Conservation (phyloP, 805 yeast genomes). For the Kodamaea neixiangensis region DNA sequence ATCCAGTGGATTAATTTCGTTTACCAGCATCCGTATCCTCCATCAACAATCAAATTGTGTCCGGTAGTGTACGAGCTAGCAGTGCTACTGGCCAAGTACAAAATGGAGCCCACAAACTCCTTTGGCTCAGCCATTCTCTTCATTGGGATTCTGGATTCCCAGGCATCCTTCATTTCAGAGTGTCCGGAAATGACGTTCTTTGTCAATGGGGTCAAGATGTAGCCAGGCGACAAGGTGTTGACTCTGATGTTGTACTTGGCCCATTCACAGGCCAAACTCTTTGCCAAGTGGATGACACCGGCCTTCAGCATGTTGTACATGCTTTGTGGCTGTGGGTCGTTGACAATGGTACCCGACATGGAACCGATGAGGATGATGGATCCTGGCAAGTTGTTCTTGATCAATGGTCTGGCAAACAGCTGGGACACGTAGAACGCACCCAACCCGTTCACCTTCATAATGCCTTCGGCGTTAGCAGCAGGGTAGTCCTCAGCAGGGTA, state of each 20-base stretch:
- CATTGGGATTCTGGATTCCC: constrained; percentile 75
- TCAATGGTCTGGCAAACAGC: constrained; percentile 68
- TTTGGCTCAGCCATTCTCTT: constrained; percentile 83
- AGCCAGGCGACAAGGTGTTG: constrained; percentile 78
- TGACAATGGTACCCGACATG: constrained; percentile 76
- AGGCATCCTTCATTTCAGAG: constrained; percentile 62
- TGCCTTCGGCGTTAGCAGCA: constrained; percentile 63
- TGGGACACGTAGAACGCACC: constrained; percentile 78
- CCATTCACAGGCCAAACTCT: constrained; percentile 81
- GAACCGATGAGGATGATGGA: constrained; percentile 73
- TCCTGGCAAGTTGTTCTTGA: constrained; percentile 54
- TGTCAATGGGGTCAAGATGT: constrained; percentile 77
- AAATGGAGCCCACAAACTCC: constrained; percentile 75
- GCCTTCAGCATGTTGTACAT: constrained; percentile 87
- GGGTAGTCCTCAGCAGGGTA: constrained; percentile 78
- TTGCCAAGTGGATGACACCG: constrained; percentile 78
- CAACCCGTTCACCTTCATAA: constrained; percentile 69
- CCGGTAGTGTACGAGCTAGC: constrained; percentile 85
- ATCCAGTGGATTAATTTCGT: not conserved
- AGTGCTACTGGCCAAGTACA: constrained; percentile 68
- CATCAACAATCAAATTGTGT: constrained; percentile 79
- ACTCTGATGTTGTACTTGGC: constrained; percentile 74
- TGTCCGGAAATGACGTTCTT: constrained; percentile 65
- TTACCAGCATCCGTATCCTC: constrained; percentile 86
- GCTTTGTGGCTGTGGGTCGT: constrained; percentile 77